Evolutionary conservation across 805 yeast species (phyloP).

Genomic region (Jamesozyma lodderae): DNA sequence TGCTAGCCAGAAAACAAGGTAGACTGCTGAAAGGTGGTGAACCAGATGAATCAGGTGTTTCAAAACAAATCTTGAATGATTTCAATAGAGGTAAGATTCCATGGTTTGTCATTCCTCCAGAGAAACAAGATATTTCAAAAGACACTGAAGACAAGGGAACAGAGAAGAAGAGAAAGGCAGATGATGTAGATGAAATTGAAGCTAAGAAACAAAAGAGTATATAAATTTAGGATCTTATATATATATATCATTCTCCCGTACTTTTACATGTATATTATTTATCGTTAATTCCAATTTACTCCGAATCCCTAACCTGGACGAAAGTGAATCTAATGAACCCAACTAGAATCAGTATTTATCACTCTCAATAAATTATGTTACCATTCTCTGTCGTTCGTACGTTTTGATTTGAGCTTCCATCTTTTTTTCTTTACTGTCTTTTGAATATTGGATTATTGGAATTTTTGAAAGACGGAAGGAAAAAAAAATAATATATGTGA

Average conservation of each 20-base stretch:
- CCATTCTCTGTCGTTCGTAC: too few species aligned
- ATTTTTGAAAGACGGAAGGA: too few species aligned
- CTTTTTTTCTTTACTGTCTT: too few species aligned
- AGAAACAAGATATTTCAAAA: slow-evolving; percentile 38
- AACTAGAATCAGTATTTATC: too few species aligned
- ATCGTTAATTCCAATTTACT: too few species aligned
- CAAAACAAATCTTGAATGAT: slow-evolving; percentile 84
- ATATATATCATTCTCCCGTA: neutral
- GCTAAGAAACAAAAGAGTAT: slow-evolving; percentile 26
- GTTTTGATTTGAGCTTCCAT: too few species aligned
- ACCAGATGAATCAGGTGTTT: slow-evolving; percentile 89
- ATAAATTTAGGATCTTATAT: slow-evolving; percentile 6
- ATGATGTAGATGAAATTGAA: slow-evolving; percentile 3
- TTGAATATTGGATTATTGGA: too few species aligned
- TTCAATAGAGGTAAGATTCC: slow-evolving; percentile 97
- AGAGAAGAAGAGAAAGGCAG: slow-evolving; percentile 9
- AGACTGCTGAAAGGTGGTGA: slow-evolving; percentile 94
- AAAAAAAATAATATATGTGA: too few species aligned
- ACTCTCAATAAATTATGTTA: too few species aligned
- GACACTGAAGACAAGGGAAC: slow-evolving; percentile 31
- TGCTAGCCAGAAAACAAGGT: slow-evolving; percentile 88
- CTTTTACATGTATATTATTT: slow-evolving; percentile 1
- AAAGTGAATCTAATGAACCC: too few species aligned
- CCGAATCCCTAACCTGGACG: too few species aligned
- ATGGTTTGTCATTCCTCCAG: slow-evolving; percentile 95